Evolutionary conservation across 148 eudicot species (phyloP), one percentile per base, ranked within the genome.

Genomic region (Cornus suecica): DNA sequence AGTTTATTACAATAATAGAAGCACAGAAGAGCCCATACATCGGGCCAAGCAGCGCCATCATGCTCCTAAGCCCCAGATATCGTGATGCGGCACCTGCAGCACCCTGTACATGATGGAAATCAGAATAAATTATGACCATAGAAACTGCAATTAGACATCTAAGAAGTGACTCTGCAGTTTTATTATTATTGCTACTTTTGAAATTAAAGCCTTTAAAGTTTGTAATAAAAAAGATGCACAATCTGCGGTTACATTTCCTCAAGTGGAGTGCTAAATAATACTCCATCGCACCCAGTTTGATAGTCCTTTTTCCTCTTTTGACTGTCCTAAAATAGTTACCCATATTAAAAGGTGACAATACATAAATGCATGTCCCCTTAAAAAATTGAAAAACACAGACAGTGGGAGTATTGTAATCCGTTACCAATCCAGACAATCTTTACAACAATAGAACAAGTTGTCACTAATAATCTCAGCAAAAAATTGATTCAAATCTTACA

Each of bases 11-110:
- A 9, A 70, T 23, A 54, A 20, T 42, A 31, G 69, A 18, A 66
- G 27, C n/a, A 68, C 65, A 66, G 71, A 37, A 62, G 74, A 80
- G 66, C 63, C 80, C 61, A 69, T 85, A 91, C 97, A 91, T 69
- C 58, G 97, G 93, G 65, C 97, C 93, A 80, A 86, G 75, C 74
- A 91, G 84, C 63, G 81, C 72, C 76, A 87, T 69, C 84, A 91
- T 56, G 80, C 91, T 85, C 80, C 89, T 83, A 26, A 91, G 65
- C 41, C 97, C 97, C 86, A 91, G 66, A 76, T 82, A 88, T 18
- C 87, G 78, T 62, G 93, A 78, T 48, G 91, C 88, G 70, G 89
- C 90, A 79, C 85, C 89, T 76, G 86, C 86, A 42, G 88, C 74
- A 70, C 88, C 89, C 94, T 90, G 85, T 56, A 10, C 61, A 77